phyloP scores from a whole-genome alignment of 768 basidiomycete genomes.

The Macrocybe gigantea region DNA sequence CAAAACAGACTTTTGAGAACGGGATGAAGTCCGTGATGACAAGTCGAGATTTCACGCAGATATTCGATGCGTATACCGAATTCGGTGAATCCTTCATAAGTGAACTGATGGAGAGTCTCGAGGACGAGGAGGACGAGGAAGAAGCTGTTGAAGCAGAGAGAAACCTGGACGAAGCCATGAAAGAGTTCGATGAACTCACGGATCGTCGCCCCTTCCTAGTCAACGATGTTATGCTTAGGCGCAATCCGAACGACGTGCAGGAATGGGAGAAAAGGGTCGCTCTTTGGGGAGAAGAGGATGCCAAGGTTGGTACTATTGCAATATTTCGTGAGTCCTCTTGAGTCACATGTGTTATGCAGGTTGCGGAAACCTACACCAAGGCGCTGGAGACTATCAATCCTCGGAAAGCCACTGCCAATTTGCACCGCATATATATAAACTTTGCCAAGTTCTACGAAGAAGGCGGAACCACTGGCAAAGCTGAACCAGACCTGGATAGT shows the following conservation, averaged over 20 bases:
- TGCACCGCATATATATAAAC: slow-evolving; percentile 87
- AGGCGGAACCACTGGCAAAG: slow-evolving; percentile 75
- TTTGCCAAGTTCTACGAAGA: slow-evolving; percentile 98
- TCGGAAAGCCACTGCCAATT: slow-evolving; percentile 83
- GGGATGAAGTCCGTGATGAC: slow-evolving; percentile 84
- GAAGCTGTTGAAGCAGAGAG: slow-evolving; percentile 72
- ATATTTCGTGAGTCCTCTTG: neutral
- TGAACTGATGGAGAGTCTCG: slow-evolving; percentile 82
- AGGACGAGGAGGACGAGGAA: slow-evolving; percentile 75
- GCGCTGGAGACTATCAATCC: slow-evolving; percentile 87
- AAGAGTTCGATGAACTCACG: slow-evolving; percentile 89
- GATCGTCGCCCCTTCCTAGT: slow-evolving; percentile 94
- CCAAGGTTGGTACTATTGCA: slow-evolving; percentile 53
- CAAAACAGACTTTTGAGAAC: slow-evolving; percentile 81
- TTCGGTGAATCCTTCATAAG: slow-evolving; percentile 88
- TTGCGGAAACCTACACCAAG: slow-evolving; percentile 88
- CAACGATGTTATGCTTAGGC: slow-evolving; percentile 87
- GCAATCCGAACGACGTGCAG: slow-evolving; percentile 97
- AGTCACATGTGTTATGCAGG: slow-evolving; percentile 35
- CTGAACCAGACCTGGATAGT: slow-evolving; percentile 76
- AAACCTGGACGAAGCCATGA: slow-evolving; percentile 86
- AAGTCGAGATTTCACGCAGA: slow-evolving; percentile 94
- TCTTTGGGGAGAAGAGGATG: slow-evolving; percentile 88
- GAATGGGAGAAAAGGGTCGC: slow-evolving; percentile 99
- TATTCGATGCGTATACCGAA: slow-evolving; percentile 95